Evolutionary conservation across 768 basidiomycete genomes (phyloP).

Genomic region (Podaxis pistillaris): DNA sequence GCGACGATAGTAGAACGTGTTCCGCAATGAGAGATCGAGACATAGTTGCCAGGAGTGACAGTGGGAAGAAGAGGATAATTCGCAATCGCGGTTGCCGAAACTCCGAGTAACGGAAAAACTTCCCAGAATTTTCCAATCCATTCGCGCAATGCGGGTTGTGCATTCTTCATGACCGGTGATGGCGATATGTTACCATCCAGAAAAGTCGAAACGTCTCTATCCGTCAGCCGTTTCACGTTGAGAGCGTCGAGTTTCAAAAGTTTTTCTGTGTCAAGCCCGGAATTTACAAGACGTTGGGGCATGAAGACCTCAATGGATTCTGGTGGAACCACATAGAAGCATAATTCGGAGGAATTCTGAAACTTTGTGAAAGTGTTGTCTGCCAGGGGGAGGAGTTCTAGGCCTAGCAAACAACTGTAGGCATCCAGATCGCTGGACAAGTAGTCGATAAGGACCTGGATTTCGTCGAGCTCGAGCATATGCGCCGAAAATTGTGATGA

Average conservation of each 20-base stretch:
- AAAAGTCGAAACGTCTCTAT: background rate
- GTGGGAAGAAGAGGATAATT: slow-evolving; percentile 36
- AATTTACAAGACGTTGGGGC: slow-evolving; percentile 12
- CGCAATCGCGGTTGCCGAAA: slow-evolving; percentile 17
- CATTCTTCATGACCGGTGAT: background rate
- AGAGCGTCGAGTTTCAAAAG: background rate
- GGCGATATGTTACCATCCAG: background rate
- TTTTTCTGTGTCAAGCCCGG: background rate
- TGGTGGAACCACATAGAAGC: slow-evolving; percentile 29
- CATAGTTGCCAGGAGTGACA: slow-evolving; percentile 21
- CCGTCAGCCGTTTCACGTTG: slow-evolving; percentile 1
- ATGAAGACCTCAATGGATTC: slow-evolving; percentile 22
- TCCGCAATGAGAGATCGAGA: slow-evolving; percentile 30
- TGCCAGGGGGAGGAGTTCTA: slow-evolving; percentile 36
- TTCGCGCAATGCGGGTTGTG: background rate
- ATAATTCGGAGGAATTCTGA: slow-evolving; percentile 13
- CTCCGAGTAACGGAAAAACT: slow-evolving; percentile 15
- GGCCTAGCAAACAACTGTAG: slow-evolving; percentile 24
- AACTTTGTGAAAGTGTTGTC: slow-evolving; percentile 30
- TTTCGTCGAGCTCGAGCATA: slow-evolving; percentile 23
- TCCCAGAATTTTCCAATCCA: slow-evolving; percentile 39
- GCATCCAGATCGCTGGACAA: slow-evolving; percentile 19
- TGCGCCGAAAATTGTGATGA: slow-evolving; percentile 8
- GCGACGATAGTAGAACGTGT: slow-evolving; percentile 25
- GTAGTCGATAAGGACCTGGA: slow-evolving; percentile 27